Percentiles rank a stretch among this genome's conserved stretches.
Evolutionary conservation across 805 yeast species (phyloP).

Genomic region (Sugiyamaella chiloensis): DNA sequence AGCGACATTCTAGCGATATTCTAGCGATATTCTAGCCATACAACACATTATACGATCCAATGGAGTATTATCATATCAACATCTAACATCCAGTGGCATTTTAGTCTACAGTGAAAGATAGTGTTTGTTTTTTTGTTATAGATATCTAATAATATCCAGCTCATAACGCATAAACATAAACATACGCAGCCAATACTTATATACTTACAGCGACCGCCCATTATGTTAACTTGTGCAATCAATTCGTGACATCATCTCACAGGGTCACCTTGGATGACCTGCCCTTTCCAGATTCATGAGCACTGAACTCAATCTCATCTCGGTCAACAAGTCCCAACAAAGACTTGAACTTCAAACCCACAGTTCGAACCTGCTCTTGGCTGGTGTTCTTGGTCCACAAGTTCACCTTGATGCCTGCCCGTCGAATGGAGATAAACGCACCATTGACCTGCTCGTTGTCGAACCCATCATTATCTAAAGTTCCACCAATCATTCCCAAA

Average conservation of each 20-base stretch:
- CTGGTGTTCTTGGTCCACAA: conserved; percentile 88
- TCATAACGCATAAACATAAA: conserved; percentile 6
- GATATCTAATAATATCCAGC: not conserved
- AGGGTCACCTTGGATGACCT: conserved; percentile 21
- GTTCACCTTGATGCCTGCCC: conserved; percentile 76
- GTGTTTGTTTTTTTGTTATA: no score
- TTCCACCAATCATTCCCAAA: conserved; percentile 90
- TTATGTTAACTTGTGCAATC: conserved; percentile 4
- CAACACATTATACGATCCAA: no score
- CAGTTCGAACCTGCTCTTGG: conserved; percentile 56
- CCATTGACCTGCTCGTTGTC: conserved; percentile 87
- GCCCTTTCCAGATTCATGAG: conserved; percentile 49
- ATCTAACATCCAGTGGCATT: no score
- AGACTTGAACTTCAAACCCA: conserved; percentile 85
- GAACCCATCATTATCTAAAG: conserved; percentile 81
- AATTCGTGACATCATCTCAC: conserved; percentile 6
- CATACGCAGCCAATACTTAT: conserved; percentile 4
- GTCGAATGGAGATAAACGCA: conserved; percentile 85
- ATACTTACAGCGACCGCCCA: conserved; percentile 5
- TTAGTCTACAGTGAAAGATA: no score
- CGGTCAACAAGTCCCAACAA: conserved; percentile 71
- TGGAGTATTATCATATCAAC: no score
- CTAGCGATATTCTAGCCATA: no score
- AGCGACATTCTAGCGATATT: no score
- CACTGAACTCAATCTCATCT: conserved; percentile 75